phyloP scores from a whole-genome alignment of 2,329 filamentous ascomycete genomes.

The Pseudogymnoascus sp. region DNA sequence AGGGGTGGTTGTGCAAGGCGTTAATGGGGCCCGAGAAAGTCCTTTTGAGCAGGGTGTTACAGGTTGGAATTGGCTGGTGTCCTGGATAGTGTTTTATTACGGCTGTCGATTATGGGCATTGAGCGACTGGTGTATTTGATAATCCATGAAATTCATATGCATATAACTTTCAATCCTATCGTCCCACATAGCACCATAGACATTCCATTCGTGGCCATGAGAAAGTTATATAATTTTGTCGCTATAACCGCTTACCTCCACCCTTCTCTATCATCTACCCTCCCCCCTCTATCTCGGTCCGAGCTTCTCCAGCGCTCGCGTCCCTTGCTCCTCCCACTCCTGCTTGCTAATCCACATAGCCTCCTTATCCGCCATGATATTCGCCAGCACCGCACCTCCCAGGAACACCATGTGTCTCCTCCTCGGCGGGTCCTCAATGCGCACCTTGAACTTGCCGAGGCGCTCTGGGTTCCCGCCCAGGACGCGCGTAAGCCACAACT shows the following conservation, averaged over 20 bases:
- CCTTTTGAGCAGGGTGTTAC: background rate
- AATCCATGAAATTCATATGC: background rate
- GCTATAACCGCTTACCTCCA: constrained; percentile 4
- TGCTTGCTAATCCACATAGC: constrained; percentile 98
- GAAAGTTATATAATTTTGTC: constrained; percentile 8
- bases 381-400: constrained; percentile 89
- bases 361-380: constrained; percentile 98
- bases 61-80: background rate
- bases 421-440: constrained; percentile 94
- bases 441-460: constrained; percentile 97
- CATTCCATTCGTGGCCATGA: background rate
- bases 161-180: background rate
- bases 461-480: constrained; percentile 87
- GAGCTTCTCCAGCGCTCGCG: constrained; percentile 79
- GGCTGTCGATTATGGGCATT: background rate
- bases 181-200: background rate
- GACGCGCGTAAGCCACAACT: constrained; percentile 91
- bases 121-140: background rate
- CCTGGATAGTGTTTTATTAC: background rate
- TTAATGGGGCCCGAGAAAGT: background rate
- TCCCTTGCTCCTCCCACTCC: constrained; percentile 92
- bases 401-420: constrained; percentile 99
- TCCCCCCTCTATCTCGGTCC: constrained; percentile 60
- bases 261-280: background rate
- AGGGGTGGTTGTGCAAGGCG: background rate